These are phyloP conservation scores for Suillus placidus DNA, from an alignment of 768 basidiomycete species.

Conservation along the genomic window DNA sequence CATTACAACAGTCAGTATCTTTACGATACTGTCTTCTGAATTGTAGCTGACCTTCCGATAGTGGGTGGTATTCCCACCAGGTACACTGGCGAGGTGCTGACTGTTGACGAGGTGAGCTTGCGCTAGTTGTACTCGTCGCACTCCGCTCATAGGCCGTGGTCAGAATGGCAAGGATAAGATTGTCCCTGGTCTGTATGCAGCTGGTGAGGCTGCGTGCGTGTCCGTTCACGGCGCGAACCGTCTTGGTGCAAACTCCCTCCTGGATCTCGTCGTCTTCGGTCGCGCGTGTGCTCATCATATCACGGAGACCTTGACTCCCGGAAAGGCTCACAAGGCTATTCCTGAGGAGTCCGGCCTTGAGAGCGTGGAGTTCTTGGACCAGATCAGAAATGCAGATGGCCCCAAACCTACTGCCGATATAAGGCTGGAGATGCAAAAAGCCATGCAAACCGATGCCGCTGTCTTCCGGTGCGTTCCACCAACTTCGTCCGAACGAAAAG, in stretches of 20 bases:
- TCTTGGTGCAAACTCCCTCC: constrained; percentile 97
- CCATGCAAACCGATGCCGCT: constrained; percentile 97
- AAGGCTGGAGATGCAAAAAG: constrained; percentile 96
- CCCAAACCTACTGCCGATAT: constrained; percentile 87
- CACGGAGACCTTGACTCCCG: constrained; percentile 84
- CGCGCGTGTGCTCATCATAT: constrained; percentile 99
- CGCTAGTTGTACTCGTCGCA: constrained; percentile 8
- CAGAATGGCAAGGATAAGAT: constrained; percentile 87
- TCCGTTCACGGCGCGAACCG: constrained; percentile 99
- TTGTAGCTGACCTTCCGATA: constrained; percentile 31
- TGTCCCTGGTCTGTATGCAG: constrained; percentile 97
- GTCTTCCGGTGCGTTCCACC: constrained; percentile 75
- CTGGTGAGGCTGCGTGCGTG: constrained; percentile 98
- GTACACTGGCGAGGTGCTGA: constrained; percentile 97
- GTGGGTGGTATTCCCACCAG: constrained; percentile 99
- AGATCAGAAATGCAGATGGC: constrained; percentile 82
- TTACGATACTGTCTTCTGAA: not conserved
- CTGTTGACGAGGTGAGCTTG: constrained; percentile 60
- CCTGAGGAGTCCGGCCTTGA: constrained; percentile 83
- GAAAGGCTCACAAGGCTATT: constrained; percentile 88
- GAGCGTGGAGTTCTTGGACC: constrained; percentile 86
- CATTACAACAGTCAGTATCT: constrained; percentile 91
- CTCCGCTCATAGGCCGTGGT: constrained; percentile 1
- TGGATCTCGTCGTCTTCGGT: constrained; percentile 99
- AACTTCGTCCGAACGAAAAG: constrained; percentile 1